A percentile compares a stretch with the other conserved stretches of the same genome.
These are phyloP conservation scores for Nannizzia gypsea DNA, from an alignment of 2,329 filamentous ascomycete species.

Conservation along the genomic window DNA sequence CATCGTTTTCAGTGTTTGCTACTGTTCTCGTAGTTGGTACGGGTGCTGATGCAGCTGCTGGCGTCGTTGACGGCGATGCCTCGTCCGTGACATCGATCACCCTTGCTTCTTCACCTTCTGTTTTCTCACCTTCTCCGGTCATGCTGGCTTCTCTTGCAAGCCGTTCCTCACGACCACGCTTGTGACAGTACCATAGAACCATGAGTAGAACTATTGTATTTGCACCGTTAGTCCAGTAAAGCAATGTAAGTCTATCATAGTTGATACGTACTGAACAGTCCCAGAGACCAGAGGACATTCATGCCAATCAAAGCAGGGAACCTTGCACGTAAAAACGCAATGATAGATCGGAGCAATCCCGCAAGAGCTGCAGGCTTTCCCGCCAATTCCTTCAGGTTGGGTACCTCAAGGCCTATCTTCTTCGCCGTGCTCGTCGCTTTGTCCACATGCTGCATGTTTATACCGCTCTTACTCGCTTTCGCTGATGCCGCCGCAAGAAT, in stretches of 20 bases:
- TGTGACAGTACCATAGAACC: constrained; percentile 96
- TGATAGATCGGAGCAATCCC: constrained; percentile 75
- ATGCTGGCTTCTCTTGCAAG: constrained; percentile 47
- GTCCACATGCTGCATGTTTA: constrained; percentile 43
- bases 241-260: not conserved
- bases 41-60: not conserved
- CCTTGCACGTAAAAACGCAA: constrained; percentile 71
- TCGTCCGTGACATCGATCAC: constrained; percentile 3
- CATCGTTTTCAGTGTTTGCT: not conserved
- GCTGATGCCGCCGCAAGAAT: constrained; percentile 67
- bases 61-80: not conserved
- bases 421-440: constrained; percentile 48
- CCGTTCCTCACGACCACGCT: constrained; percentile 76
- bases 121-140: not conserved
- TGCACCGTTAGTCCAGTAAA: not conserved
- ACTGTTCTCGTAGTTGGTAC: not conserved
- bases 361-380: constrained; percentile 80
- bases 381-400: constrained; percentile 64
- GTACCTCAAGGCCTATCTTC: constrained; percentile 55
- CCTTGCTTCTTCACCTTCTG: not conserved
- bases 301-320: constrained; percentile 88
- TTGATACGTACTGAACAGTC: constrained; percentile 61
- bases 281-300: constrained; percentile 81
- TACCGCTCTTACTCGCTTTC: constrained; percentile 47
- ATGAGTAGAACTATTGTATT: constrained; percentile 61